Base-by-base conservation (phyloP, 306 rosid species). In the Coriaria nepalensis region DNA sequence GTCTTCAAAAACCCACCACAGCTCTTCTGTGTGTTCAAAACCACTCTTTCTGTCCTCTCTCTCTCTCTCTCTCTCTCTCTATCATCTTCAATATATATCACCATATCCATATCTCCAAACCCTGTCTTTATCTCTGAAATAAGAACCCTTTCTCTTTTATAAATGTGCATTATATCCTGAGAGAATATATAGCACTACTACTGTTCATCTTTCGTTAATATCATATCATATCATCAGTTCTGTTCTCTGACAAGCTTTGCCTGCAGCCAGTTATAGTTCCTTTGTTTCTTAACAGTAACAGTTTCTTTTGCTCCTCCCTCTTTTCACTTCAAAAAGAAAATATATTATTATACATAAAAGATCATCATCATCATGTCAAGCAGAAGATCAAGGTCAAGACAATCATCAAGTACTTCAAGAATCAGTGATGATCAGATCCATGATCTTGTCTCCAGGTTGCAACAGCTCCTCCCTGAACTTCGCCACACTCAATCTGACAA, bases 401-500 rank as follows among this genome's bases (percentile, higher is more conserved):
- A 81, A 59, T 62, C 93, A 57, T 59, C 73, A 57, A 63, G 67
- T 38, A 60, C 90, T 4, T 11, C 34, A 7, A 74, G 88, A 59
- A 90, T 90, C 67, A 67, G 79, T 0, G 97, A 90, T 15, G 95
- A 84, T 60, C 97, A 90, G 76, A 90, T 90, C 73, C 67, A 71
- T 41, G 97, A 81, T 50, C 97, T 84, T 33, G 87, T 84, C 48
- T 73, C 95, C 50, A 90, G 81, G 76, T 68, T 90, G 68, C 95
- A 81, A 46, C 95, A 84, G 40, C 94, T 90, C 64, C 80, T 90
- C 64, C 95, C 97, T 10, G 95, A 90, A 79, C 76, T 90, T 75
- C 95, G 94, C 1, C 55, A 77, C 6, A 56, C 76, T 32, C 76
- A 60, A 9, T 78, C 97, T 6, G 97, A 84, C 70, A 90, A 75